Percentiles rank a stretch among this genome's conserved stretches.
These are phyloP conservation scores for Inosperma sp. DNA, from an alignment of 768 basidiomycete genomes.

Conservation along the genomic window DNA sequence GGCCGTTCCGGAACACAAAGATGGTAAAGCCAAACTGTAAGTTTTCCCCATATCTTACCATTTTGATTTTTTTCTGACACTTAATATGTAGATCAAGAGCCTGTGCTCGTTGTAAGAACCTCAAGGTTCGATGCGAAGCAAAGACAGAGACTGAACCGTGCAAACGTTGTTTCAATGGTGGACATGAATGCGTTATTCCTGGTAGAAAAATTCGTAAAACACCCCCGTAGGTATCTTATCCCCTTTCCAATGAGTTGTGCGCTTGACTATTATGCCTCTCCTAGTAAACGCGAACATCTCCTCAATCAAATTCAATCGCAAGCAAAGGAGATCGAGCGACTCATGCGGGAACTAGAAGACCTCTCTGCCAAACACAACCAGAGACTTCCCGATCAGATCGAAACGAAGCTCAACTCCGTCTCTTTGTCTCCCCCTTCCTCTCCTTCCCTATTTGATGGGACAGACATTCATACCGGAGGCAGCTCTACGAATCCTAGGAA, in stretches of 20 bases:
- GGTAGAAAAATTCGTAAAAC: slow-evolving; percentile 77
- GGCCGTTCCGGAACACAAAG: slow-evolving; percentile 31
- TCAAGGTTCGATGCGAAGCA: slow-evolving; percentile 75
- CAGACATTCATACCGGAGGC: slow-evolving; percentile 22
- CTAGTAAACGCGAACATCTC: slow-evolving; percentile 76
- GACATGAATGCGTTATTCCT: slow-evolving; percentile 74
- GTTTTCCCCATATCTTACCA: slow-evolving; percentile 15
- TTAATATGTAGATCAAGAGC: slow-evolving; percentile 45
- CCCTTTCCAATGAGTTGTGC: neutral
- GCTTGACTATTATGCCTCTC: neutral
- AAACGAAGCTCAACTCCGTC: slow-evolving; percentile 20
- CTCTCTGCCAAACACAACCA: slow-evolving; percentile 15
- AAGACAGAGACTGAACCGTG: slow-evolving; percentile 67
- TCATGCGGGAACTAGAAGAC: slow-evolving; percentile 64
- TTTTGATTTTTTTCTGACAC: slow-evolving; percentile 9
- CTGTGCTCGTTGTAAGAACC: slow-evolving; percentile 64
- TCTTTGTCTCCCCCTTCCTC: slow-evolving; percentile 34
- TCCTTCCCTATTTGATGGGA: slow-evolving; percentile 32
- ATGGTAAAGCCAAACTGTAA: slow-evolving; percentile 40
- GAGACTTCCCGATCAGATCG: slow-evolving; percentile 16
- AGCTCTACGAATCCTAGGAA: slow-evolving; percentile 5
- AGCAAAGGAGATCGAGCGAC: slow-evolving; percentile 62
- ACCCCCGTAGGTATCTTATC: slow-evolving; percentile 58
- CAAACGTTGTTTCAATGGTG: slow-evolving; percentile 66
- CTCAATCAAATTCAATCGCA: slow-evolving; percentile 72